phyloP scores from a whole-genome alignment of 768 basidiomycete genomes.

The Lactarius deliciosus region DNA sequence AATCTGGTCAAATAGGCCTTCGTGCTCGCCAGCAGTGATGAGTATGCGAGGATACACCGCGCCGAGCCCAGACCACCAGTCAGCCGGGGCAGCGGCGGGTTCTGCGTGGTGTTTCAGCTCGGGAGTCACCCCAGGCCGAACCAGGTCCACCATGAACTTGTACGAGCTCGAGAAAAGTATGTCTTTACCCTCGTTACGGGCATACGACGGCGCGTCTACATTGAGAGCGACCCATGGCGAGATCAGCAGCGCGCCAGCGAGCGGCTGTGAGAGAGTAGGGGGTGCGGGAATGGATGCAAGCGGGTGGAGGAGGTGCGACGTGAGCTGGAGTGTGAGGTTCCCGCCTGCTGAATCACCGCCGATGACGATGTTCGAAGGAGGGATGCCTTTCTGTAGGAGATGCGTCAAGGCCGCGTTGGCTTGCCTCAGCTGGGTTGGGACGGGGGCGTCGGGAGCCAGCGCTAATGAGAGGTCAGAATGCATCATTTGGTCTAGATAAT shows the following conservation, averaged over 20 bases:
- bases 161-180: not conserved
- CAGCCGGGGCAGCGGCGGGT: not conserved
- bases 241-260: constrained; percentile 8
- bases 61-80: constrained; percentile 15
- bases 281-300: constrained; percentile 20
- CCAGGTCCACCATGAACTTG: not conserved
- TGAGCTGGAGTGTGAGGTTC: constrained; percentile 30
- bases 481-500: no score
- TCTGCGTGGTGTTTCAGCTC: not conserved
- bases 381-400: constrained; percentile 28
- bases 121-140: not conserved
- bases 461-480: not conserved
- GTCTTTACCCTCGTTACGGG: constrained; percentile 9
- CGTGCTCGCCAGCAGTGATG: not conserved
- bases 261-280: constrained; percentile 2
- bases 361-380: constrained; percentile 27
- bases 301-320: constrained; percentile 28
- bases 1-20: constrained; percentile 3
- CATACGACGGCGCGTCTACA: constrained; percentile 5
- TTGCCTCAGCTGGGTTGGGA: constrained; percentile 31
- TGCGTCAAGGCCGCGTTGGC: constrained; percentile 23
- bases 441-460: constrained; percentile 8
- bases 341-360: constrained; percentile 31
- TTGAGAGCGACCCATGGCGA: constrained; percentile 8
- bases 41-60: constrained; percentile 1